Conservation (phyloP, 768 basidiomycete species). For the Pleurotus giganteus region DNA sequence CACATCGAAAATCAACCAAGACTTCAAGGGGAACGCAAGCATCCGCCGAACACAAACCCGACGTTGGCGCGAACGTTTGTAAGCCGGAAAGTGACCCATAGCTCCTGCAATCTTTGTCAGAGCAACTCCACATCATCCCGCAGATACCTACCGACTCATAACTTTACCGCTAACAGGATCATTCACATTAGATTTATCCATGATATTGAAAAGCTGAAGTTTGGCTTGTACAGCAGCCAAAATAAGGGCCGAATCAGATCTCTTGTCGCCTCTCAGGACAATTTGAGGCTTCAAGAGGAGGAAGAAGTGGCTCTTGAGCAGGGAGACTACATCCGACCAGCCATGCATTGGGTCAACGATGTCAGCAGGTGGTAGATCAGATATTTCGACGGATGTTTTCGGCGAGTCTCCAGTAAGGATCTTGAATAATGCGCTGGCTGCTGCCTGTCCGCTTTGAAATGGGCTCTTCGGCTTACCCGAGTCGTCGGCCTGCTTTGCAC, state of each 20-base stretch:
- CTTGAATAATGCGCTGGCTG: conserved; percentile 63
- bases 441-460: conserved; percentile 57
- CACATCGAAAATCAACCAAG: conserved; percentile 79
- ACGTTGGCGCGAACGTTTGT: conserved; percentile 81
- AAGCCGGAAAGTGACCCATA: conserved; percentile 77
- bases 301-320: conserved; percentile 74
- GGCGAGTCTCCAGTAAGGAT: conserved; percentile 53
- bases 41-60: conserved; percentile 36
- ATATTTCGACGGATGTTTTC: conserved; percentile 43
- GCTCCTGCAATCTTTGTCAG: conserved; percentile 45
- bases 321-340: conserved; percentile 69
- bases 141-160: conserved; percentile 68
- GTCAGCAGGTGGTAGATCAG: conserved; percentile 26
- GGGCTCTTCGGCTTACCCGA: conserved; percentile 19
- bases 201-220: conserved; percentile 73
- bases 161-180: conserved; percentile 86
- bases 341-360: conserved; percentile 61
- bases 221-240: conserved; percentile 79
- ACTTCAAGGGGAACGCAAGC: conserved; percentile 86
- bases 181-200: conserved; percentile 74
- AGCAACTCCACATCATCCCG: not conserved
- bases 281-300: conserved; percentile 92
- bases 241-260: conserved; percentile 60
- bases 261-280: conserved; percentile 61
- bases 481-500: conserved; percentile 26